phyloP scores from a whole-genome alignment of 2,329 filamentous ascomycete genomes.

The Colletotrichum cuscutae region DNA sequence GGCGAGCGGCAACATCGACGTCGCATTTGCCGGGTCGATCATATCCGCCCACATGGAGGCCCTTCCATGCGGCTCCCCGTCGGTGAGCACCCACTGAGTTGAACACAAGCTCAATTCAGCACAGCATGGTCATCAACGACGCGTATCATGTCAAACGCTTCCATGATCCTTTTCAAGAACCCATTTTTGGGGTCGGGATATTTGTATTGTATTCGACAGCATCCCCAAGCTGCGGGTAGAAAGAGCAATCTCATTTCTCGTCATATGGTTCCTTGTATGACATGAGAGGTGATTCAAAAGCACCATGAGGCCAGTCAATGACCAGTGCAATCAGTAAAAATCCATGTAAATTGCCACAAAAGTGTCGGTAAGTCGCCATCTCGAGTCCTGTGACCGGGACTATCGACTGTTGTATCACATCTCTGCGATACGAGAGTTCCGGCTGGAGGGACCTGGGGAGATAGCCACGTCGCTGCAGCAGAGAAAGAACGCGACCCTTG shows the following conservation, averaged over 20 bases:
- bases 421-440: conserved; percentile 8
- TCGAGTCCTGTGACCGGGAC: conserved; percentile 16
- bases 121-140: not conserved
- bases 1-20: conserved; percentile 3
- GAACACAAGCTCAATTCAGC: not conserved
- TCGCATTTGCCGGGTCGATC: conserved; percentile 14
- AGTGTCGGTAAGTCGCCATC: not conserved
- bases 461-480: not conserved
- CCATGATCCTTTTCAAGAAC: not conserved
- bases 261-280: conserved; percentile 8
- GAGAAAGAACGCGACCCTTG: not conserved
- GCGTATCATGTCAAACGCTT: not conserved
- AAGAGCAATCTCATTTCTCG: not conserved
- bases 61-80: conserved; percentile 20
- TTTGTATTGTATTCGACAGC: not conserved
- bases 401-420: conserved; percentile 33
- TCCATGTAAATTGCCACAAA: not conserved
- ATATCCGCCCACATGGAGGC: not conserved
- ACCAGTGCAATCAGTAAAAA: not conserved
- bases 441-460: not conserved
- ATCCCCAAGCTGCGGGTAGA: not conserved
- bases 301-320: not conserved
- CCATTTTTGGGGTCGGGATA: not conserved
- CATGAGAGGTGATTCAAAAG: not conserved
- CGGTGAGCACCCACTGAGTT: conserved; percentile 10